Base-by-base conservation (phyloP, 2,329 filamentous ascomycete genomes). In the Pleomassaria siparia region DNA sequence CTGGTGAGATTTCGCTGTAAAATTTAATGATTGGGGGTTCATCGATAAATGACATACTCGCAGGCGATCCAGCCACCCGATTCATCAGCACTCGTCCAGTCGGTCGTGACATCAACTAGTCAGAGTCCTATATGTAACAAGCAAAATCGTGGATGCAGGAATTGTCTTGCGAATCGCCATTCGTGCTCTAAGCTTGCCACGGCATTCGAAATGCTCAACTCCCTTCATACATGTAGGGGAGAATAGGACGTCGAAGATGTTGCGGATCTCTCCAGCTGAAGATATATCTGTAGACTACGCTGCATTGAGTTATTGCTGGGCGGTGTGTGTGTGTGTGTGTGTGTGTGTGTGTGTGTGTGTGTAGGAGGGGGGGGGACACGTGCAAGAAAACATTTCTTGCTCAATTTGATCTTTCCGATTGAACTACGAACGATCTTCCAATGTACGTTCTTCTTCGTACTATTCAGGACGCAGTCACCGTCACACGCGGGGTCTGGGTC, bases 401-500 rank as follows among this genome's bases (percentile, higher is more conserved):
- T 24, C 20, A 37, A 37, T 37, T 10, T n/a, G 15, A 37, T 13
- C 9, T 13, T 20, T 37, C 20, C 7, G 20, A 22, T 4, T 37
- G 20, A 11, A 37, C 9, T 6, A 37, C 3, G 8, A 22, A 22
- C 13, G 35, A 20, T 11, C 35, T 37, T 3, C 24, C 35, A 24
- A 5, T 22, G 10, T 11, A n/a, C 7, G 3, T 4, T 5, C 40
- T 43, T 22, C 40, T 28, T 16, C 28, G 22, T 4, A 43, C 40
- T 10, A 15, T 20, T n/a, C 11, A 7, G 43, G 46, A 43, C 21
- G 50, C 33, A 10, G 28, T 44, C n/a, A 15, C 4, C 2, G 36
- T 44, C 8, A 40, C 26, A n/a, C n/a, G n/a, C 35, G 30, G 40
- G 28, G 22, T 7, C 32, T 43, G 11, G 26, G 40, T 24, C 26